phyloP scores from a whole-genome alignment of 179 eudicot species.

The Camellia oleifera region DNA sequence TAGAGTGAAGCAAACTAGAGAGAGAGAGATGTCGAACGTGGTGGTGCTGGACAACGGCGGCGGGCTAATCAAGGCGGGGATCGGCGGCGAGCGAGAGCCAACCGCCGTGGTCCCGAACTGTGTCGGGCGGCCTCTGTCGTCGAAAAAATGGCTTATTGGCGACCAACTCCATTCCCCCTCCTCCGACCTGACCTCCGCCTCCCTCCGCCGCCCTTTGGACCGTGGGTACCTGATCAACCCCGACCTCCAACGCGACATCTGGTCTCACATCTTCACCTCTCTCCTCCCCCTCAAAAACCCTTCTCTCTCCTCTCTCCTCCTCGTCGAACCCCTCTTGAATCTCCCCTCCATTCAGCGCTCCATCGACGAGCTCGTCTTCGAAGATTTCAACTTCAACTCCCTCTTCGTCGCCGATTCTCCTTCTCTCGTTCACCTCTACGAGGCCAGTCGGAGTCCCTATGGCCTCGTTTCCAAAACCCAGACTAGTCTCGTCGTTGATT shows the following conservation, averaged over 20 bases:
- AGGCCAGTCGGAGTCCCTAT: slow-evolving; percentile 60
- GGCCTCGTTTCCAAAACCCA: slow-evolving; percentile 60
- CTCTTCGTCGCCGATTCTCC: slow-evolving; percentile 62
- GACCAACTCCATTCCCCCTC: slow-evolving; percentile 50
- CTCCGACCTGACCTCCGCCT: slow-evolving; percentile 72
- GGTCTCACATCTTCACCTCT: slow-evolving; percentile 74
- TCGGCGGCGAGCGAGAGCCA: slow-evolving; percentile 80
- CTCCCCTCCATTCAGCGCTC: slow-evolving; percentile 57
- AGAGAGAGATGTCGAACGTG: slow-evolving; percentile 48
- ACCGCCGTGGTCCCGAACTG: slow-evolving; percentile 65
- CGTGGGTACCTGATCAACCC: slow-evolving; percentile 83
- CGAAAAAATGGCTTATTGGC: slow-evolving; percentile 53
- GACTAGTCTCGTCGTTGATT: slow-evolving; percentile 81
- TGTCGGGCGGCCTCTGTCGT: slow-evolving; percentile 52
- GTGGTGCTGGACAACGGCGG: slow-evolving; percentile 93
- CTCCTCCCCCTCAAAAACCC: slow-evolving; percentile 45
- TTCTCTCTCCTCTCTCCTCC: slow-evolving; percentile 50
- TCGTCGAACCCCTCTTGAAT: slow-evolving; percentile 64
- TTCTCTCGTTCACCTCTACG: slow-evolving; percentile 67
- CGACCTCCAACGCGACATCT: slow-evolving; percentile 73
- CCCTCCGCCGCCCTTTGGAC: slow-evolving; percentile 86
- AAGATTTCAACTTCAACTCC: slow-evolving; percentile 66
- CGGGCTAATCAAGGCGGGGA: slow-evolving; percentile 70
- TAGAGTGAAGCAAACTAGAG: neutral
- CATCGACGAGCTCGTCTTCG: slow-evolving; percentile 66